phyloP scores from a whole-genome alignment of 345 rosid genomes.

The Eutrema heterophyllum region DNA sequence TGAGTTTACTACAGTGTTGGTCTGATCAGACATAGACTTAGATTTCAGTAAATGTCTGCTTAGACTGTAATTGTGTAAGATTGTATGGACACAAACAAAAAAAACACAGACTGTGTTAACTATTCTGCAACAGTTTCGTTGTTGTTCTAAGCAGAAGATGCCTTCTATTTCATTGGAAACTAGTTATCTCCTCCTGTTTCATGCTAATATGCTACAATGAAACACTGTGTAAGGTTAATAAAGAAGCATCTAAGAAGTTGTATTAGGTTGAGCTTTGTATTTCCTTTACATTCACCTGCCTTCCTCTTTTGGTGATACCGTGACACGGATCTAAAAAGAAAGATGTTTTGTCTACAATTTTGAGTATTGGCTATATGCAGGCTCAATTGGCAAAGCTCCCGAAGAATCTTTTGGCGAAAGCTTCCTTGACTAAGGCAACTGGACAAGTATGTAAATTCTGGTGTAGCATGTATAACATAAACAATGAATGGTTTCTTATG shows the following conservation, averaged over 20 bases:
- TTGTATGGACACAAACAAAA: not conserved
- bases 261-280: not conserved
- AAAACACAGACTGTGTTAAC: not conserved
- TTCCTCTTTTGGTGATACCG: not conserved
- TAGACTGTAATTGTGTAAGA: not conserved
- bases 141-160: not conserved
- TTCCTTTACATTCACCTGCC: not conserved
- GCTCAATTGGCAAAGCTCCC: constrained; percentile 65
- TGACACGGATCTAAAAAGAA: not conserved
- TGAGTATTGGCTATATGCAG: constrained; percentile 33
- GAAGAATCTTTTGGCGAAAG: constrained; percentile 70
- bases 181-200: not conserved
- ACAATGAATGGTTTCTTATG: not conserved
- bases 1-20: not conserved
- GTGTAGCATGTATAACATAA: not conserved
- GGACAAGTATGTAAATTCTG: constrained; percentile 49
- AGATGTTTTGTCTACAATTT: not conserved
- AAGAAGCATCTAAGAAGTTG: not conserved
- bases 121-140: not conserved
- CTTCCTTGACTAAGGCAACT: constrained; percentile 64
- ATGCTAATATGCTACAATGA: not conserved
- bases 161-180: not conserved
- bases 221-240: not conserved
- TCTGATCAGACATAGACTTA: too few relatives aligned
- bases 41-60: not conserved